These are phyloP conservation scores for Rutidosis leptorrhynchoides DNA, from an alignment of 129 eudicot genomes.

Conservation along the genomic window DNA sequence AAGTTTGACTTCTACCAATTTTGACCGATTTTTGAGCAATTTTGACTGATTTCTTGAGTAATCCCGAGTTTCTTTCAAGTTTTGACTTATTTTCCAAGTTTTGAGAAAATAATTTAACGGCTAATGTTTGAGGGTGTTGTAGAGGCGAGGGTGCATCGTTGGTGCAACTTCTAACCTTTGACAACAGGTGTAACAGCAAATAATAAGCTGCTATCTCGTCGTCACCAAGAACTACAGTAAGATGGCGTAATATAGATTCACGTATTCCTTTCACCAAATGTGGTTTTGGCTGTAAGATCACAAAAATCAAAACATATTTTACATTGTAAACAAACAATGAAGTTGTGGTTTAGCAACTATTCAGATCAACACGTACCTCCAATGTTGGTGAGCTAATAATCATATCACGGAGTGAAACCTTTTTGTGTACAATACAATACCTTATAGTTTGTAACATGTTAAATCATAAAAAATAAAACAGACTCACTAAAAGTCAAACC, in stretches of 20 bases:
- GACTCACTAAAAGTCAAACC: conserved; percentile 31
- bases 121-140: no score
- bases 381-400: conserved; percentile 40
- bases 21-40: no score
- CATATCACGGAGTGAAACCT: conserved; percentile 60
- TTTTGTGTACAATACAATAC: conserved; percentile 80
- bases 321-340: not conserved
- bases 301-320: not conserved
- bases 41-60: no score
- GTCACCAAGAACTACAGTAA: conserved; percentile 73
- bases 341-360: not conserved
- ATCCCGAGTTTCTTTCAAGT: no score
- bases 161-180: conserved; percentile 49
- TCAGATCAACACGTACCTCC: conserved; percentile 46
- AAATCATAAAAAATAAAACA: not conserved
- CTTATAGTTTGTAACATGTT: conserved; percentile 30
- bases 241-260: conserved; percentile 67
- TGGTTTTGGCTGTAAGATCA: conserved; percentile 46
- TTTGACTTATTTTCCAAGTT: no score
- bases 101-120: no score
- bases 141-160: no score
- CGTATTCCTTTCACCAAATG: conserved; percentile 54
- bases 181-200: conserved; percentile 81
- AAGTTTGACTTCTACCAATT: no score
- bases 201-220: conserved; percentile 81